phyloP scores from a whole-genome alignment of 495 filamentous ascomycete genomes.

The Neurospora sp. region DNA sequence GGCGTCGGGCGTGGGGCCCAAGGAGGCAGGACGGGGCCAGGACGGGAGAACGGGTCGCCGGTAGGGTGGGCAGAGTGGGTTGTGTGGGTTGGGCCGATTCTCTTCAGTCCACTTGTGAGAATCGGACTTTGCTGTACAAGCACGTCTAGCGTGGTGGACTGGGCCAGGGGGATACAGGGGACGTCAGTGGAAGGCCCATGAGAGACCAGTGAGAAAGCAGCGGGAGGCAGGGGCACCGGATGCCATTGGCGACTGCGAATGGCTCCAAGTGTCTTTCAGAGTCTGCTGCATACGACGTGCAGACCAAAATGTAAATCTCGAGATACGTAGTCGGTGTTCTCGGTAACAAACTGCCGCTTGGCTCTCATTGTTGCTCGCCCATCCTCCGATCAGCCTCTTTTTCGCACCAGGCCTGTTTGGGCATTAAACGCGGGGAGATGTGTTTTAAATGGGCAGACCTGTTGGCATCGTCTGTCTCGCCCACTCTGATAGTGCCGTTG shows the following conservation, averaged over 20 bases:
- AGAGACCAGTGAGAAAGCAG: neutral
- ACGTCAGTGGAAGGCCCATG: neutral
- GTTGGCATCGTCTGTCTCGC: neutral
- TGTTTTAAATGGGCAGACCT: neutral
- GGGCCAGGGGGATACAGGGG: neutral
- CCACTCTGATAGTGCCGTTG: neutral
- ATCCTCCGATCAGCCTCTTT: neutral
- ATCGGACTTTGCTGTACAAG: neutral
- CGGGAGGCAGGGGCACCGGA: neutral
- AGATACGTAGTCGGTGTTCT: neutral
- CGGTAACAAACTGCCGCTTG: neutral
- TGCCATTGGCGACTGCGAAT: constrained; percentile 12
- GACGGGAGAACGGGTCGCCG: neutral
- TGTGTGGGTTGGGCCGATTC: neutral
- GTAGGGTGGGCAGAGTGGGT: neutral
- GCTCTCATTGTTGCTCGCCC: neutral
- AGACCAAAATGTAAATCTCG: neutral
- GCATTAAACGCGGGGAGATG: constrained; percentile 29
- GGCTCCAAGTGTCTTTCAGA: constrained; percentile 5
- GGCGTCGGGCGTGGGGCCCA: neutral
- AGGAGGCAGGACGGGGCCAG: neutral
- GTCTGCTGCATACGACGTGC: constrained; percentile 7
- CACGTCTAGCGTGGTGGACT: neutral
- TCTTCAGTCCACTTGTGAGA: neutral
- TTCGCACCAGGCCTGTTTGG: constrained; percentile 13